Evolutionary conservation across 768 basidiomycete species (phyloP).

Genomic region (Russula compacta): DNA sequence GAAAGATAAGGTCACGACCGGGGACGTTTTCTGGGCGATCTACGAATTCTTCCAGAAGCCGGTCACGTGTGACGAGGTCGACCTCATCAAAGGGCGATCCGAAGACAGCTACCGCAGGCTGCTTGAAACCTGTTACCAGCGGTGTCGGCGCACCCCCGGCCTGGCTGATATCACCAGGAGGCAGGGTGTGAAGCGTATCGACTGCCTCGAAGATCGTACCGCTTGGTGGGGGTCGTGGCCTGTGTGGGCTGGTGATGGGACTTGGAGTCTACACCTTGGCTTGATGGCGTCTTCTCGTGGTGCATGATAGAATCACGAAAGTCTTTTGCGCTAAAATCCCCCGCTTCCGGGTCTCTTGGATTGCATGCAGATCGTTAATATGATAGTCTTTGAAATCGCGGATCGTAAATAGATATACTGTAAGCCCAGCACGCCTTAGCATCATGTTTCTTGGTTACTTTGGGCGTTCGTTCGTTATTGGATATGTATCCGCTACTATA

Average conservation of each 20-base stretch:
- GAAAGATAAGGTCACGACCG: slow-evolving; percentile 4
- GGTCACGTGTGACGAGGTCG: slow-evolving; percentile 4
- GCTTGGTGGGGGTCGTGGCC: slow-evolving; percentile 13
- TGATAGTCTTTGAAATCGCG: not conserved
- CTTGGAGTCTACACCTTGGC: slow-evolving; percentile 10
- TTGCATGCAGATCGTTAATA: not conserved
- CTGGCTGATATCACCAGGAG: slow-evolving; percentile 11
- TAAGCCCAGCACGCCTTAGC: not conserved
- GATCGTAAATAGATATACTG: slow-evolving; percentile 1
- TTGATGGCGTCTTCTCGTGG: slow-evolving; percentile 5
- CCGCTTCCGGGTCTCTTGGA: not conserved
- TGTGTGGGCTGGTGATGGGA: slow-evolving; percentile 5
- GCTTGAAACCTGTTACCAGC: slow-evolving; percentile 4
- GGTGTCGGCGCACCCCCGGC: slow-evolving; percentile 7
- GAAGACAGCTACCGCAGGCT: slow-evolving; percentile 3
- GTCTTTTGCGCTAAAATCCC: not conserved
- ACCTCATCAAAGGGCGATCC: not conserved
- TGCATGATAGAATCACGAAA: not conserved
- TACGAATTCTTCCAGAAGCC: slow-evolving; percentile 16
- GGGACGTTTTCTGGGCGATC: slow-evolving; percentile 18
- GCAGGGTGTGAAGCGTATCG: slow-evolving; percentile 17
- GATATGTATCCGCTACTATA: not conserved
- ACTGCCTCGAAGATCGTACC: slow-evolving; percentile 11
- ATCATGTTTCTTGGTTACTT: slow-evolving; percentile 3
- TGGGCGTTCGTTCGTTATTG: slow-evolving; percentile 2